Evolutionary conservation across 2,329 filamentous ascomycete species (phyloP).

Genomic region (Alternaria solani): DNA sequence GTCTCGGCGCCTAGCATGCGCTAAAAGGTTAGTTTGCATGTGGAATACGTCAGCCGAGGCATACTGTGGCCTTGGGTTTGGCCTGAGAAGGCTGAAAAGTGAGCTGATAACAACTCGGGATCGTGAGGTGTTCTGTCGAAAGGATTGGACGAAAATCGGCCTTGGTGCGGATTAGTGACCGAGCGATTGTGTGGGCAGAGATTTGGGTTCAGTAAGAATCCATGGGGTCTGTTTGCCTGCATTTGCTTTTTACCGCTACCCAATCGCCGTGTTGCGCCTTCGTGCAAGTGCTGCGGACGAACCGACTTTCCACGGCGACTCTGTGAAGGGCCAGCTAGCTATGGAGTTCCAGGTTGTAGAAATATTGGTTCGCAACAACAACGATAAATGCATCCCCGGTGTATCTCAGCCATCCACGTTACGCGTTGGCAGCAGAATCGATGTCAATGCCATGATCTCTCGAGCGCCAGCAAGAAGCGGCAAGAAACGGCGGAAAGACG

Average conservation of each 20-base stretch:
- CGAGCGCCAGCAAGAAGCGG: slow-evolving; percentile 1
- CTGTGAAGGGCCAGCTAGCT: not conserved
- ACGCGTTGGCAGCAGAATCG: not conserved
- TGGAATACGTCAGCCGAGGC: slow-evolving; percentile 35
- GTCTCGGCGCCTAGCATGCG: slow-evolving; percentile 25
- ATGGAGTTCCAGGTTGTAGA: not conserved
- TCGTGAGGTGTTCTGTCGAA: not conserved
- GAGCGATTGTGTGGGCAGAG: not conserved
- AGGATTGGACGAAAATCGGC: not conserved
- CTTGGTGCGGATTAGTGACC: not conserved
- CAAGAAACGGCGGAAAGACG: slow-evolving; percentile 8
- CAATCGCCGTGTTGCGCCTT: not conserved
- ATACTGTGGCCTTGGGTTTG: slow-evolving; percentile 15
- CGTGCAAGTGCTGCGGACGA: not conserved
- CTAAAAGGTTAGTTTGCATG: slow-evolving; percentile 2
- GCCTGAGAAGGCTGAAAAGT: slow-evolving; percentile 14
- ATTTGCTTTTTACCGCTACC: not conserved
- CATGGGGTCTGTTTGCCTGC: not conserved
- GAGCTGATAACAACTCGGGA: not conserved
- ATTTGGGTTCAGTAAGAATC: not conserved
- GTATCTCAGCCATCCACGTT: not conserved
- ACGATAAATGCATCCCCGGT: not conserved
- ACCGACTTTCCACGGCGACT: not conserved
- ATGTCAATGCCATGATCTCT: not conserved
- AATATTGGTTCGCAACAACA: not conserved